Evolutionary conservation across 2,329 filamentous ascomycete genomes (phyloP), one percentile per base, ranked within the genome.

Genomic region (Colletotrichum costaricense): DNA sequence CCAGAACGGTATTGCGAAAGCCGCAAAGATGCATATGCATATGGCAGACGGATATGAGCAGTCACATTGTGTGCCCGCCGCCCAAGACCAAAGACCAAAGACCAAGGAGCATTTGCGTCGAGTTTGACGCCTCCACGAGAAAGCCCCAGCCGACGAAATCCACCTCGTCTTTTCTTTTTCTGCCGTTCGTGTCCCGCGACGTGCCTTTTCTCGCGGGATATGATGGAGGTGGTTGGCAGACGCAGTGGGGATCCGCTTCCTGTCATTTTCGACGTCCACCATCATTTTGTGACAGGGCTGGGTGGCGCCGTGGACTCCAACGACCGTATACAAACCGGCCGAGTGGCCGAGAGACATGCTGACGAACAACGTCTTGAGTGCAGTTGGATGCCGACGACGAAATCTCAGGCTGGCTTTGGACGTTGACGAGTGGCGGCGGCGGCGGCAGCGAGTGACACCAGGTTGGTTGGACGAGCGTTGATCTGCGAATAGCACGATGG

Each of bases 211-310:
- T 63, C 28, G n/a, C 9, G 28, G 38, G 16, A 35, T 19, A 55
- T 38, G 55, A 67, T 71, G 63, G 68, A 70, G 30, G 35, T 22
- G 63, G 46, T 24, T 67, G 46, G n/a, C 35, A 30, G 35, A 54
- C 24, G 26, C 14, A n/a, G 55, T 67, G 63, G 63, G 33, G 33
- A 67, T 55, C 63, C 42, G 56, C 46, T 56, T 24, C 54, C 28
- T 71, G 56, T 71, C 55, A 71, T 56, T 59, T 71, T 71, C 56
- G n/a, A 30, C 56, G 33, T 59, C 57, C 42, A 19, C 42, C 59
- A 42, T 60, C 63, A 71, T 42, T 55, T 56, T 54, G 22, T 59
- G 56, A n/a, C 63, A 59, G 42, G 63, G 22, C 63, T 60, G 42
- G 55, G n/a, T 30, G 30, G 49, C 42, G 42, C 19, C 42, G 42